Percentiles rank a stretch among this genome's conserved stretches.
Evolutionary conservation across 441 rosid species (phyloP).

Genomic region (Jatropha podagrica): DNA sequence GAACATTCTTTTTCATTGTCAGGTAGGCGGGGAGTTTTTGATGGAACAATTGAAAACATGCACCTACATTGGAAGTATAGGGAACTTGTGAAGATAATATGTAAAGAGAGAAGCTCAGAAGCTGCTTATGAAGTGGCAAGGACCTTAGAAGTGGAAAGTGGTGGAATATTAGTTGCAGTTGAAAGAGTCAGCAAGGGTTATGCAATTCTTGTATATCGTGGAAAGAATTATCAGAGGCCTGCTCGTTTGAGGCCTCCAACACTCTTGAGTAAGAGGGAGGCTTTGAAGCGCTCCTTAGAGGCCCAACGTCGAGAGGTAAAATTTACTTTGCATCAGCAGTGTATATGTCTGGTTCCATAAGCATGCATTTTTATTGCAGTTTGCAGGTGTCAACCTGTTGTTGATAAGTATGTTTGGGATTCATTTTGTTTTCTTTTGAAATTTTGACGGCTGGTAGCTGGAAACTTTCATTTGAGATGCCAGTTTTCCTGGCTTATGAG

Average conservation of each 20-base stretch:
- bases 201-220: conserved; percentile 87
- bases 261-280: conserved; percentile 77
- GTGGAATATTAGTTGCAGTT: conserved; percentile 88
- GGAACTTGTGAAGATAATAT: conserved; percentile 89
- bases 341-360: background rate
- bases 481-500: conserved; percentile 3
- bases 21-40: conserved; percentile 92
- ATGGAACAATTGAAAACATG: conserved; percentile 91
- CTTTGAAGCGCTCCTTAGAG: conserved; percentile 78
- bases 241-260: conserved; percentile 76
- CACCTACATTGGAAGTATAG: conserved; percentile 98
- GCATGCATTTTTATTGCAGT: background rate
- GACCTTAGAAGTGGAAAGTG: conserved; percentile 85
- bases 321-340: background rate
- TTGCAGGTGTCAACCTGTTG: background rate
- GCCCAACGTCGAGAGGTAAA: conserved; percentile 84
- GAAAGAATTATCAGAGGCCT: conserved; percentile 90
- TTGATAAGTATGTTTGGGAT: background rate
- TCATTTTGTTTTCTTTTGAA: background rate
- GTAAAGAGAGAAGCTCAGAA: conserved; percentile 55
- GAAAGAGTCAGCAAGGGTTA: conserved; percentile 86
- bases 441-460: too few species aligned
- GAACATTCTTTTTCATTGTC: conserved; percentile 31
- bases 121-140: conserved; percentile 65
- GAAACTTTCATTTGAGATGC: background rate